Evolutionary conservation across 805 yeast genomes (phyloP).

Genomic region (Spathaspora arborariae): DNA sequence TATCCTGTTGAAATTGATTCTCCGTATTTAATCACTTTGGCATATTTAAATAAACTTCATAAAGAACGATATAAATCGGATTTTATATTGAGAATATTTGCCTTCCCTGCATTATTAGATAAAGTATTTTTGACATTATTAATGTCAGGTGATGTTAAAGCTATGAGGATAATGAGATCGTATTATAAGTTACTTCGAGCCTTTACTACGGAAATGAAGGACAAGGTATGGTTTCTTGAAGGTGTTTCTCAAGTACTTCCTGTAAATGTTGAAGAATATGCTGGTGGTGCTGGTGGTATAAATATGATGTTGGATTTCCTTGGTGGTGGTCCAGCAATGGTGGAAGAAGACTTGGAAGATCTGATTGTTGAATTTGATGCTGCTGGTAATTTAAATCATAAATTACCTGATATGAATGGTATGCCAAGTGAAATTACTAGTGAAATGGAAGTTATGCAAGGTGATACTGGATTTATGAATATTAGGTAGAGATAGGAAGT

Average conservation of each 20-base stretch:
- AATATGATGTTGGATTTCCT: conserved; percentile 87
- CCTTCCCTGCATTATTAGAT: conserved; percentile 90
- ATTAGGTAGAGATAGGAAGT: conserved; percentile 16
- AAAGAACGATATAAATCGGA: conserved; percentile 80
- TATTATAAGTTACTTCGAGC: conserved; percentile 79
- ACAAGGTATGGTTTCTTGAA: conserved; percentile 89
- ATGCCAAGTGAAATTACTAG: conserved; percentile 54
- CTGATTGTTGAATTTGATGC: conserved; percentile 42
- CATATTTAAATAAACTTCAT: conserved; percentile 79
- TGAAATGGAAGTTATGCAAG: conserved; percentile 49
- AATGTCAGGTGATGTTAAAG: conserved; percentile 80
- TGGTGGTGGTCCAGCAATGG: conserved; percentile 58
- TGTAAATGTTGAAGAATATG: conserved; percentile 85
- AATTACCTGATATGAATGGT: conserved; percentile 50
- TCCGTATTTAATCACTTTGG: conserved; percentile 83
- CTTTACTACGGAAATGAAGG: conserved; percentile 83
- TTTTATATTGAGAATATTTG: conserved; percentile 81
- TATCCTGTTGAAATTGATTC: conserved; percentile 82
- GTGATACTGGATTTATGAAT: conserved; percentile 39
- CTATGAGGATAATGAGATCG: conserved; percentile 87
- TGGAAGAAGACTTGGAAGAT: conserved; percentile 31
- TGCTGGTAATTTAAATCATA: conserved; percentile 41
- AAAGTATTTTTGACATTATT: conserved; percentile 71
- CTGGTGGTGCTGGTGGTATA: conserved; percentile 86
- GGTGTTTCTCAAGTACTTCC: conserved; percentile 88